Conservation (phyloP, 2,329 filamentous ascomycete species). For the Grosmannia clavigera region DNA sequence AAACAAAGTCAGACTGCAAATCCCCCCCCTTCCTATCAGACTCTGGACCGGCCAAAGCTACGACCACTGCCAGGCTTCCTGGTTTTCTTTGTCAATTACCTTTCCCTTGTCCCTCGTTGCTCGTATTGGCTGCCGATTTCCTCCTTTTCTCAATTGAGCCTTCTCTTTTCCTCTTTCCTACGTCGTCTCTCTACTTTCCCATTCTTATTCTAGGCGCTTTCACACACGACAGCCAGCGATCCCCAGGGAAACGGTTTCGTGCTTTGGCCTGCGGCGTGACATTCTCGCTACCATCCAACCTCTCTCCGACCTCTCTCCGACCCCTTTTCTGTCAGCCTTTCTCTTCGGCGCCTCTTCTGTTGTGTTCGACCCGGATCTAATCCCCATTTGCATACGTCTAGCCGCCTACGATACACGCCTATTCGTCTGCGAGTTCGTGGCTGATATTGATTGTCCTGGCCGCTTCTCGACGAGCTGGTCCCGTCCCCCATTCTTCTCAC, state of each 20-base stretch:
- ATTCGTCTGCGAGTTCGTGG: too few species aligned
- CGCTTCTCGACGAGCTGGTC: too few species aligned
- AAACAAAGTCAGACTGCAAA: background rate
- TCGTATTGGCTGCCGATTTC: background rate
- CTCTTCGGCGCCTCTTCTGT: background rate
- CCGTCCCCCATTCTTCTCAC: background rate
- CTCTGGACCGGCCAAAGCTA: too few species aligned
- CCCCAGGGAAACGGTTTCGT: background rate
- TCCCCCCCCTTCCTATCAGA: too few species aligned
- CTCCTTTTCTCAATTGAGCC: background rate
- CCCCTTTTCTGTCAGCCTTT: background rate
- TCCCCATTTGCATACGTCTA: too few species aligned
- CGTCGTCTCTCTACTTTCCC: background rate
- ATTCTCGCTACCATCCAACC: background rate
- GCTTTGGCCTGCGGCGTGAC: background rate
- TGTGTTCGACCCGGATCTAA: background rate
- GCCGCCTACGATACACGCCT: background rate
- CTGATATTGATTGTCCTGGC: too few species aligned
- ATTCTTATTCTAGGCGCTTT: background rate
- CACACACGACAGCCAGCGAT: background rate
- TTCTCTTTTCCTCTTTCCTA: background rate
- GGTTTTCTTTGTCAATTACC: background rate
- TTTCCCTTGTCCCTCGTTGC: background rate
- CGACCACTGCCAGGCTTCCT: background rate
- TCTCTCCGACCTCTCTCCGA: background rate